Percentiles rank a stretch among this genome's conserved stretches.
Evolutionary conservation across 768 basidiomycete genomes (phyloP).

Genomic region (Rhodotorula babjevae): DNA sequence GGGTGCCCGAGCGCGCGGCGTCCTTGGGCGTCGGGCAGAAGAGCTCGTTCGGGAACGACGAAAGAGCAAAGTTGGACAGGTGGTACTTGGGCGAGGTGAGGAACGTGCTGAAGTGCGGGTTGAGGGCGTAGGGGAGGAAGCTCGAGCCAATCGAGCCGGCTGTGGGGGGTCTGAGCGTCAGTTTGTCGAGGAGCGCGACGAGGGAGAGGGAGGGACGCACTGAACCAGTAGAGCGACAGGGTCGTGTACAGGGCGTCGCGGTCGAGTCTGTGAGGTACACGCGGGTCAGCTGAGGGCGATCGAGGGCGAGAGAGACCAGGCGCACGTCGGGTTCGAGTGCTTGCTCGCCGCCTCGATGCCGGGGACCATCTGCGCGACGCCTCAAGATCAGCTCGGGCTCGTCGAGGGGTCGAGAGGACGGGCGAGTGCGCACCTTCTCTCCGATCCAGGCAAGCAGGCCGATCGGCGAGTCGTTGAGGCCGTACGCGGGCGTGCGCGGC

Average conservation of each 20-base stretch:
- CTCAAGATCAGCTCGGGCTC: too few species aligned
- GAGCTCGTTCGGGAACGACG: slow-evolving; percentile 20
- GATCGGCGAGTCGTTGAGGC: slow-evolving; percentile 28
- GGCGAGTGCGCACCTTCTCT: slow-evolving; percentile 27
- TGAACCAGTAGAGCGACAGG: slow-evolving; percentile 29
- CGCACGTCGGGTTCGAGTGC: slow-evolving; percentile 17
- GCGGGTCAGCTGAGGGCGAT: neutral
- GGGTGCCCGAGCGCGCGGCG: neutral
- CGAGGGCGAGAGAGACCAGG: neutral
- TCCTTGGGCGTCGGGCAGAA: slow-evolving; percentile 3
- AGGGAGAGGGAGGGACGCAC: neutral
- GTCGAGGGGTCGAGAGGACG: too few species aligned
- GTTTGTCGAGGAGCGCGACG: neutral
- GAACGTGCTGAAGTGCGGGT: slow-evolving; percentile 26
- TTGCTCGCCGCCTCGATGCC: slow-evolving; percentile 1
- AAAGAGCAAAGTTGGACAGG: slow-evolving; percentile 22
- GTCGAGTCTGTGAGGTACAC: neutral
- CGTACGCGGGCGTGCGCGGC: slow-evolving; percentile 33
- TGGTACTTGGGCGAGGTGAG: slow-evolving; percentile 8
- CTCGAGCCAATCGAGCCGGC: slow-evolving; percentile 23
- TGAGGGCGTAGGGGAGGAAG: slow-evolving; percentile 32
- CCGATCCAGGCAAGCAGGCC: slow-evolving; percentile 40
- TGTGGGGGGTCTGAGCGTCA: neutral
- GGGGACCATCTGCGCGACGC: slow-evolving; percentile 5
- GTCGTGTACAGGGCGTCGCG: slow-evolving; percentile 11